Base-by-base conservation (phyloP, 176 grass and related monocot genomes). In the Oropetium thomaeum region DNA sequence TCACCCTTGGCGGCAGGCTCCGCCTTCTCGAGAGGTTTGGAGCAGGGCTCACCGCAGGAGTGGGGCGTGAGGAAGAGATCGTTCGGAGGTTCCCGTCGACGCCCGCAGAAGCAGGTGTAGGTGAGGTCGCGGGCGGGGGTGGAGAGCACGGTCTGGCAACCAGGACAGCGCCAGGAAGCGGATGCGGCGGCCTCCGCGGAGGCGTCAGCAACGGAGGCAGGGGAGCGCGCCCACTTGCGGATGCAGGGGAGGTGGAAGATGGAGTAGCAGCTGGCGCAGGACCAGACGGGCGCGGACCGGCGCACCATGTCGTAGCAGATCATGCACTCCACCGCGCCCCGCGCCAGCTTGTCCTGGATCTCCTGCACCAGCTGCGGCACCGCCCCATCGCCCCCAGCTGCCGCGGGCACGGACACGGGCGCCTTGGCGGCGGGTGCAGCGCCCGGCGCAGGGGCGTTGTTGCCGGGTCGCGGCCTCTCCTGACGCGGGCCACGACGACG, bases 271-370 rank as follows among this genome's bases (percentile, higher is more conserved):
- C 91, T 98, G 39, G 15, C 81, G 63, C 96, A 98, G 41, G 96
- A 98, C 96, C 96, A 98, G 20, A 95, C 66, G 58, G 89, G 75
- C 0, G 96, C 96, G 9, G 96, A 86, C 1, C 96, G 63, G 23
- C 89, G 86, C 67, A 98, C 96, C 91, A 95, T 92, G 79, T 98
- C 96, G 80, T 98, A 98, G 89, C 96, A 98, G 64, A 98, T 98
- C 96, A 98, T 98, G 82, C 96, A 98, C 82, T 98, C 95, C 51
- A 98, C 95, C 7, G 72, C 71, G 10, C 95, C 91, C 2, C 83
- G 79, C 31, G 89, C 51, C 15, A 98, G 84, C 84, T 94, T 98
- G 49, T 92, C 91, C 58, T 94, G 84, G 84, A 98, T 98, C 86
- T 98, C 95, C 81, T 98, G 95, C 51, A 94, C 91, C 81, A 98